A percentile compares a stretch with the other conserved stretches of the same genome.
phyloP scores from a whole-genome alignment of 805 yeast species.

The Yarrowia sp. region DNA sequence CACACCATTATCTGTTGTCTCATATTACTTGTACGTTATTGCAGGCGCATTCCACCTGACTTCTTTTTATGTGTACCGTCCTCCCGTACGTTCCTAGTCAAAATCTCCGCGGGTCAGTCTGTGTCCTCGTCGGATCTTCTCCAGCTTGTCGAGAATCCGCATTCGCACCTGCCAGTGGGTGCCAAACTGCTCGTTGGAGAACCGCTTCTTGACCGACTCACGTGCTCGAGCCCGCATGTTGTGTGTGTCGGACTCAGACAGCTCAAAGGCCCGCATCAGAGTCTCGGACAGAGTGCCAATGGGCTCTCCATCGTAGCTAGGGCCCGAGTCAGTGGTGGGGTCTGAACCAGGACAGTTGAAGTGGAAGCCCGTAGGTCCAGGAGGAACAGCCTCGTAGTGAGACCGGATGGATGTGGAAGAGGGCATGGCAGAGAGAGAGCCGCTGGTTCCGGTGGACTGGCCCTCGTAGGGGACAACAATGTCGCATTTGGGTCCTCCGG shows the following conservation, averaged over 20 bases:
- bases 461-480: slow-evolving; percentile 66
- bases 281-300: slow-evolving; percentile 48
- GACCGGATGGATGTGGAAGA: slow-evolving; percentile 22
- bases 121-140: slow-evolving; percentile 42
- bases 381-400: slow-evolving; percentile 19
- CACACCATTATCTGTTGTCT: too few relatives aligned
- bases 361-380: slow-evolving; percentile 69
- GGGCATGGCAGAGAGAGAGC: slow-evolving; percentile 24
- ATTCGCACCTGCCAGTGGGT: slow-evolving; percentile 57
- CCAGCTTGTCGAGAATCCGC: slow-evolving; percentile 43
- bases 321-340: slow-evolving; percentile 6
- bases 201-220: slow-evolving; percentile 54
- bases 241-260: slow-evolving; percentile 51
- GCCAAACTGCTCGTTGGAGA: slow-evolving; percentile 67
- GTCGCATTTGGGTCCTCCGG: slow-evolving; percentile 93
- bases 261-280: slow-evolving; percentile 54
- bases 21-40: too few relatives aligned
- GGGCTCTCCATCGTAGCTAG: slow-evolving; percentile 36
- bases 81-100: slow-evolving; percentile 39
- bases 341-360: slow-evolving; percentile 80
- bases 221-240: slow-evolving; percentile 56
- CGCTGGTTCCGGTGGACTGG: slow-evolving; percentile 4
- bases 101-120: slow-evolving; percentile 42
- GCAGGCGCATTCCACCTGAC: too few relatives aligned
- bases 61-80: too few relatives aligned